These are phyloP conservation scores for Suillus occidentalis DNA, from an alignment of 768 basidiomycete genomes.

Conservation along the genomic window DNA sequence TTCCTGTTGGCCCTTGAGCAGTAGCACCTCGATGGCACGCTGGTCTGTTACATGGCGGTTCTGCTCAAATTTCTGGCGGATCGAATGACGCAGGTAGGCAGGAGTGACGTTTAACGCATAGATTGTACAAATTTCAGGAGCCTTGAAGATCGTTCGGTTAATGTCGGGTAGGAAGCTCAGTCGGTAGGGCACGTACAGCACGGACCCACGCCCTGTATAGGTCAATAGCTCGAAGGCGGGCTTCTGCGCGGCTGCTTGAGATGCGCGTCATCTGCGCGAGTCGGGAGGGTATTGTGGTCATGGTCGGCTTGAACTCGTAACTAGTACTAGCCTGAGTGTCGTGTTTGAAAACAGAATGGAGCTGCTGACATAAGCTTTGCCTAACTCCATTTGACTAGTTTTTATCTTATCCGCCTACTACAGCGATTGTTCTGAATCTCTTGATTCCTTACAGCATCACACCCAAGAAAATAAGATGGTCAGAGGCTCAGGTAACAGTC, in stretches of 20 bases:
- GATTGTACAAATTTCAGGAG: conserved; percentile 83
- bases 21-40: conserved; percentile 79
- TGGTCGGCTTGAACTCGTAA: conserved; percentile 23
- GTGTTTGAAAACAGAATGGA: background rate
- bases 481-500: conserved; percentile 29
- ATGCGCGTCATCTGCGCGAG: conserved; percentile 69
- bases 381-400: background rate
- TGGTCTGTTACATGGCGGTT: conserved; percentile 82
- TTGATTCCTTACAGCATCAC: background rate
- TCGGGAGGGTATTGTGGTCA: conserved; percentile 88
- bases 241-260: conserved; percentile 58
- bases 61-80: conserved; percentile 85
- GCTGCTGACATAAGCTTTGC: conserved; percentile 20
- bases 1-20: conserved; percentile 83
- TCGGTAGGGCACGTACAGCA: conserved; percentile 55
- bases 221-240: conserved; percentile 65
- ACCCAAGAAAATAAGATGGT: conserved; percentile 24
- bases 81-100: conserved; percentile 71
- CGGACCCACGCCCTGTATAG: conserved; percentile 96
- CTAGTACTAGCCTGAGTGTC: background rate
- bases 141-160: conserved; percentile 44
- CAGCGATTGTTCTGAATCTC: background rate
- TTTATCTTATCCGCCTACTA: conserved; percentile 19
- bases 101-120: conserved; percentile 84
- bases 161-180: conserved; percentile 8